These are phyloP conservation scores for Alternaria metachromatica DNA, from an alignment of 2,329 filamentous ascomycete genomes.

Conservation along the genomic window DNA sequence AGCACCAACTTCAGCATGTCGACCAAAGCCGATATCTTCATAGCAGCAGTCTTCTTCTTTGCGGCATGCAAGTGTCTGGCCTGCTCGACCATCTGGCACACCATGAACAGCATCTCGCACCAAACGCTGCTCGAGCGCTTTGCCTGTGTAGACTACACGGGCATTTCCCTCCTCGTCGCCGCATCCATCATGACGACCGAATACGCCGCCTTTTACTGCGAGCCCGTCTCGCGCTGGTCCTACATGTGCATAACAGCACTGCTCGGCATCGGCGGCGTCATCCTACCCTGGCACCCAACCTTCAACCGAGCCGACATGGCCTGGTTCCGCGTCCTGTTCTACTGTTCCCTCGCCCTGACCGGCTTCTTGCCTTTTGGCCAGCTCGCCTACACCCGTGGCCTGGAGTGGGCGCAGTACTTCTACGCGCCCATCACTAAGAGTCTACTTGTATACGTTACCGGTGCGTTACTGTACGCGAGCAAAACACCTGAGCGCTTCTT, in stretches of 20 bases:
- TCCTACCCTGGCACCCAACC: constrained; percentile 92
- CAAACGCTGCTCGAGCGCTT: constrained; percentile 90
- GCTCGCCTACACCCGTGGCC: constrained; percentile 76
- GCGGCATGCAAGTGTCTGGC: constrained; percentile 93
- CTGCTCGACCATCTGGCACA: constrained; percentile 97
- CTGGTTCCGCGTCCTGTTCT: constrained; percentile 91
- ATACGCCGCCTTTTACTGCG: constrained; percentile 98
- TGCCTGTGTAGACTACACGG: constrained; percentile 97
- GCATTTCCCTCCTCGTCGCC: constrained; percentile 92
- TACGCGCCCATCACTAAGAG: constrained; percentile 89
- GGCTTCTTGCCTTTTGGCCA: constrained; percentile 90
- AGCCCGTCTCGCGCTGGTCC: constrained; percentile 81
- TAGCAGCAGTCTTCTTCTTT: constrained; percentile 94
- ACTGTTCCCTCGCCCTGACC: constrained; percentile 82
- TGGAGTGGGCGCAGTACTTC: constrained; percentile 84
- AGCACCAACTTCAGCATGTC: constrained; percentile 86
- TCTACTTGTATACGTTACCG: constrained; percentile 81
- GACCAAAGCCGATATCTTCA: constrained; percentile 85
- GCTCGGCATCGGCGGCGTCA: constrained; percentile 84
- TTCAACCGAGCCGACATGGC: constrained; percentile 95
- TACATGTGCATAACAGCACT: constrained; percentile 84
- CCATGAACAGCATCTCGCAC: constrained; percentile 96
- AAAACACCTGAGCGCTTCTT: constrained; percentile 93
- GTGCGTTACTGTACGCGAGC: constrained; percentile 86
- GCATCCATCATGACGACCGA: constrained; percentile 98